Evolutionary conservation across 176 grass and related monocot species (phyloP).

Genomic region (Tillandsia leiboldiana): DNA sequence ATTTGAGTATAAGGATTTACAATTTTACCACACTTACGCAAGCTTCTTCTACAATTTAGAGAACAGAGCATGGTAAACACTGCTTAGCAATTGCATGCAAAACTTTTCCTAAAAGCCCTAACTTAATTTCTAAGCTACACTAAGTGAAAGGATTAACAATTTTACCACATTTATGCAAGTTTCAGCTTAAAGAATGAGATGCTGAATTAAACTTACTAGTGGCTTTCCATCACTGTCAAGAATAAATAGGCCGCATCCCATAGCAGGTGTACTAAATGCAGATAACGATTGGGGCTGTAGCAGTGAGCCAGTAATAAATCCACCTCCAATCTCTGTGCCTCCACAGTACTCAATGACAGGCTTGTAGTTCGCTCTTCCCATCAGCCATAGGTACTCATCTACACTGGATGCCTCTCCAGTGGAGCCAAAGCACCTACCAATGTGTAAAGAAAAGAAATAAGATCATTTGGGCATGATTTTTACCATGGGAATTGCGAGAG

Average conservation of each 20-base stretch:
- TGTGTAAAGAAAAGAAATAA: conserved; percentile 16
- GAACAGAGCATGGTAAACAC: background rate
- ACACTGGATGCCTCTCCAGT: conserved; percentile 90
- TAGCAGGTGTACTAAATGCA: conserved; percentile 85
- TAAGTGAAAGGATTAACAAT: background rate
- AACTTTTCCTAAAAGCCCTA: background rate
- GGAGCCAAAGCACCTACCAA: conserved; percentile 89
- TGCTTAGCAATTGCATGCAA: background rate
- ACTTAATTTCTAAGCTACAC: background rate
- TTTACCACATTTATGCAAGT: background rate
- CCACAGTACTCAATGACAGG: conserved; percentile 94
- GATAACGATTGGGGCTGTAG: conserved; percentile 83
- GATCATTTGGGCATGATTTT: too few relatives aligned
- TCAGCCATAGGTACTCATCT: conserved; percentile 97
- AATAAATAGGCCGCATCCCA: conserved; percentile 85
- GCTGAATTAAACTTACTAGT: conserved; percentile 46
- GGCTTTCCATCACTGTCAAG: conserved; percentile 52
- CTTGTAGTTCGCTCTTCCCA: conserved; percentile 95
- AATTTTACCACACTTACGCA: background rate
- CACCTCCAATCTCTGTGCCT: conserved; percentile 90
- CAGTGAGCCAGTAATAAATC: conserved; percentile 72
- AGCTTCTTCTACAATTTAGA: too few relatives aligned
- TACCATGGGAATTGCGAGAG: too few relatives aligned
- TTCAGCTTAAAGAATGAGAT: background rate
- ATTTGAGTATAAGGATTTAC: background rate